Evolutionary conservation across 768 basidiomycete genomes (phyloP).

Genomic region (Hericium rajendrae): DNA sequence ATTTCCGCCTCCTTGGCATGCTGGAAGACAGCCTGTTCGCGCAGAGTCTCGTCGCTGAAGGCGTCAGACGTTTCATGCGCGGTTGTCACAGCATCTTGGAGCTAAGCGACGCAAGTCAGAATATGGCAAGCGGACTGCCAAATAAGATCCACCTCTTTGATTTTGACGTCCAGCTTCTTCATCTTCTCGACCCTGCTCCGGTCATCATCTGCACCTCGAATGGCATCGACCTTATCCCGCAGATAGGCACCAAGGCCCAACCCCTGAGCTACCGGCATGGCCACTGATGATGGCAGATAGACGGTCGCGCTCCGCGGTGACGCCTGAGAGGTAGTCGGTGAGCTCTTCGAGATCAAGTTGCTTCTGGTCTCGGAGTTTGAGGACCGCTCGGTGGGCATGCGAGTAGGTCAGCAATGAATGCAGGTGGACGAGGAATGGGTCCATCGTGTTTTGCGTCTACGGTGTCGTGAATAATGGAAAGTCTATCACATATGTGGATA

Average conservation of each 20-base stretch:
- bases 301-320: conserved; percentile 87
- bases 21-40: conserved; percentile 88
- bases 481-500: neutral
- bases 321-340: conserved; percentile 88
- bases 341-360: conserved; percentile 98
- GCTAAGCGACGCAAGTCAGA: conserved; percentile 31
- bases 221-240: conserved; percentile 83
- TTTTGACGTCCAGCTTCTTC: conserved; percentile 84
- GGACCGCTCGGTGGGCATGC: conserved; percentile 84
- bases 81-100: conserved; percentile 92
- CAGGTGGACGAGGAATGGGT: conserved; percentile 83
- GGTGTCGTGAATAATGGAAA: neutral
- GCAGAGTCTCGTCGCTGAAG: conserved; percentile 90
- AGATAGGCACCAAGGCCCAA: conserved; percentile 83
- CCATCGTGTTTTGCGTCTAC: conserved; percentile 83
- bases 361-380: conserved; percentile 95
- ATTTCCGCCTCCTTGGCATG: conserved; percentile 88
- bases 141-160: conserved; percentile 72
- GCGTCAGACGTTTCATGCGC: conserved; percentile 94
- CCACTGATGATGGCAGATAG: conserved; percentile 83
- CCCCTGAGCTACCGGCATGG: conserved; percentile 79
- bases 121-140: neutral
- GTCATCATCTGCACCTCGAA: conserved; percentile 91
- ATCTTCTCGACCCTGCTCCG: conserved; percentile 88
- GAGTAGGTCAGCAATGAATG: conserved; percentile 93